Percentiles rank a stretch among this genome's conserved stretches.
These are phyloP conservation scores for Aspergillus glaucus DNA, from an alignment of 2,329 filamentous ascomycete species.

Conservation along the genomic window DNA sequence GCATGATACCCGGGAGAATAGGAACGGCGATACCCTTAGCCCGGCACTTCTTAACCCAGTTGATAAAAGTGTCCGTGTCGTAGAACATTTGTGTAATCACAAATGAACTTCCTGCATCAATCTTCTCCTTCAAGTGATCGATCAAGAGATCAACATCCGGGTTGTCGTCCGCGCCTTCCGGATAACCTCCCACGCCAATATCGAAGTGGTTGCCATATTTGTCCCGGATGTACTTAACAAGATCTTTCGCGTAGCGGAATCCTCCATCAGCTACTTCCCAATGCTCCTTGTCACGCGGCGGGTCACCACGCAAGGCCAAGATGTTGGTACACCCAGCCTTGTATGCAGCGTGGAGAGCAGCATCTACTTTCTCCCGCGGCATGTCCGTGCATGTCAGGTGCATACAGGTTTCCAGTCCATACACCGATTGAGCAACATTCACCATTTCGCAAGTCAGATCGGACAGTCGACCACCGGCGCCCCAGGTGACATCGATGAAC, in stretches of 20 bases:
- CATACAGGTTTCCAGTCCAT: conserved; percentile 98
- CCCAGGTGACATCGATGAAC: conserved; percentile 99
- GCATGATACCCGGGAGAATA: conserved; percentile 84
- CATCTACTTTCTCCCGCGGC: conserved; percentile 85
- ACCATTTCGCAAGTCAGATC: conserved; percentile 98
- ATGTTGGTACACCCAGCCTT: conserved; percentile 97
- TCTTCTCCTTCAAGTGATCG: conserved; percentile 92
- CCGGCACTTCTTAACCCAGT: conserved; percentile 82
- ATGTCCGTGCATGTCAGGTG: conserved; percentile 98
- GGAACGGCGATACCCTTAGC: conserved; percentile 76
- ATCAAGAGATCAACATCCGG: conserved; percentile 77
- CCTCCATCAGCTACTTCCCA: conserved; percentile 84
- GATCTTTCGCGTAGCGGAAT: conserved; percentile 86
- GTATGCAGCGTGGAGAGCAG: conserved; percentile 80
- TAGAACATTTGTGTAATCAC: conserved; percentile 99
- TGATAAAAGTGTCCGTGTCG: conserved; percentile 88
- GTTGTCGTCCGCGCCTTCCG: conserved; percentile 92
- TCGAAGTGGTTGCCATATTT: conserved; percentile 87
- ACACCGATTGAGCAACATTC: conserved; percentile 85
- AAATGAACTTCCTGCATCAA: conserved; percentile 87
- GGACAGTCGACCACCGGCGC: conserved; percentile 83
- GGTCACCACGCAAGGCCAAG: conserved; percentile 84
- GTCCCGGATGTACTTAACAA: conserved; percentile 75
- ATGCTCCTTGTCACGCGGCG: conserved; percentile 84
- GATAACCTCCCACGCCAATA: conserved; percentile 94